Percentiles rank a stretch among this genome's conserved stretches.
phyloP scores from a whole-genome alignment of 768 basidiomycete species.

The Nidula microcarpa region DNA sequence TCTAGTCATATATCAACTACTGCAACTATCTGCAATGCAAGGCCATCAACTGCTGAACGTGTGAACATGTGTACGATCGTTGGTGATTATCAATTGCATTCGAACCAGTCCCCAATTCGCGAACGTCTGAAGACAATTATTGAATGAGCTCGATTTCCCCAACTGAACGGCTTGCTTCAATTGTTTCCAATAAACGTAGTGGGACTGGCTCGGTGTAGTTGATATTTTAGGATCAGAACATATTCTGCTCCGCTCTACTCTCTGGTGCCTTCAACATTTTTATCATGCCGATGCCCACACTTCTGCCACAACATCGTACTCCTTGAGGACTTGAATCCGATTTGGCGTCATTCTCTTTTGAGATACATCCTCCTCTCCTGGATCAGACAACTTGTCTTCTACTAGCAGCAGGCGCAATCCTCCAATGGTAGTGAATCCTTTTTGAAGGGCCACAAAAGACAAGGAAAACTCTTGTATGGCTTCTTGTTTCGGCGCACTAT shows the following conservation, averaged over 20 bases:
- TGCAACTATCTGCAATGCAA: too few species aligned
- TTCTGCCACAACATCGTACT: constrained; percentile 72
- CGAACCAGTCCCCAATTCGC: too few species aligned
- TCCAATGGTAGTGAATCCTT: constrained; percentile 63
- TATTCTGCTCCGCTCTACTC: not conserved
- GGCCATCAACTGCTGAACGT: too few species aligned
- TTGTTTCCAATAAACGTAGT: too few species aligned
- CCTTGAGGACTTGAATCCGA: constrained; percentile 53
- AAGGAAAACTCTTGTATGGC: constrained; percentile 59
- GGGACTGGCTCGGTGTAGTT: too few species aligned
- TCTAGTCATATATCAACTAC: not conserved
- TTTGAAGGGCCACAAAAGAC: constrained; percentile 52
- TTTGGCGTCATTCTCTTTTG: constrained; percentile 14
- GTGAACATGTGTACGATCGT: too few species aligned
- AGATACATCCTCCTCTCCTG: constrained; percentile 15
- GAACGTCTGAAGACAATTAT: too few species aligned
- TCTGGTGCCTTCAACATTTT: not conserved
- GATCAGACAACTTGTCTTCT: constrained; percentile 47
- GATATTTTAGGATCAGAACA: too few species aligned
- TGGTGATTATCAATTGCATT: too few species aligned
- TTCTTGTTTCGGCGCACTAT: constrained; percentile 24
- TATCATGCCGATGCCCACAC: constrained; percentile 49
- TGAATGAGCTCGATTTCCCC: too few species aligned
- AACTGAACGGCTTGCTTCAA: too few species aligned
- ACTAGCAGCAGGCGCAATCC: constrained; percentile 70